Evolutionary conservation across 1,284 basidiomycete species (phyloP), one percentile per base, ranked within the genome.

Genomic region (Porodaedalea pini): DNA sequence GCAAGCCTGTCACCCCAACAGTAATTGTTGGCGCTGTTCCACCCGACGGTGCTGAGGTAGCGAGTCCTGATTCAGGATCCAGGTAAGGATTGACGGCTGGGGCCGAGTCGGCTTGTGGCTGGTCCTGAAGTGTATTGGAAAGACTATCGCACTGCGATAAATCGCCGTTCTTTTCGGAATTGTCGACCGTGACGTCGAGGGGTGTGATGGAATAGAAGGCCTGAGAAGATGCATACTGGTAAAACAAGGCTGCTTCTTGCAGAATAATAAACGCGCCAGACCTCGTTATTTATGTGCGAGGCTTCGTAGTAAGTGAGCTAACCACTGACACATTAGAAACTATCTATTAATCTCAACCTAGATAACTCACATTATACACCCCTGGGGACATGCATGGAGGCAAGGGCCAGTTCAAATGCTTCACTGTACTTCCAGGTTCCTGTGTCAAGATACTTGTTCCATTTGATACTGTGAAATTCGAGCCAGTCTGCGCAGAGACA

Each of bases 251-350:
- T 29, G 27, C 19, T 19, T 17, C 17, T 15, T 21, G 34, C n/a
- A 41, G 25, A 34, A n/a, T 34, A 32, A 40, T 29, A 21, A 17
- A 36, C 19, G n/a, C n/a, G n/a, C n/a, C 55, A 27, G 17, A 62
- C 62, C 52, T 68, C 47, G 11, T 68, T 68, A 51, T 77, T 69
- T 54, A 78, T 68, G 45, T 69, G 69, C 3, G 76, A 74, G 4
- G 61, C 60, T 61, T 82, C 80, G 60, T 82, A 81, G 49, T 79
- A 69, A 13, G 79, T 80, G 45, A 81, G 68, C 79, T 81, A 51
- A 29, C 7, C 11, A 11, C 7, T n/a, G 39, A 29, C 5, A 32
- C n/a, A 43, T 47, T 15, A 23, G 10, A 47, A 15, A 8, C 45
- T 10, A 36, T n/a, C 8, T 29, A 15, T 52, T n/a, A 50, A 29